Evolutionary conservation across 129 eudicot genomes (phyloP), one percentile per base, ranked within the genome.

Genomic region (Chrysanthemum seticuspe): DNA sequence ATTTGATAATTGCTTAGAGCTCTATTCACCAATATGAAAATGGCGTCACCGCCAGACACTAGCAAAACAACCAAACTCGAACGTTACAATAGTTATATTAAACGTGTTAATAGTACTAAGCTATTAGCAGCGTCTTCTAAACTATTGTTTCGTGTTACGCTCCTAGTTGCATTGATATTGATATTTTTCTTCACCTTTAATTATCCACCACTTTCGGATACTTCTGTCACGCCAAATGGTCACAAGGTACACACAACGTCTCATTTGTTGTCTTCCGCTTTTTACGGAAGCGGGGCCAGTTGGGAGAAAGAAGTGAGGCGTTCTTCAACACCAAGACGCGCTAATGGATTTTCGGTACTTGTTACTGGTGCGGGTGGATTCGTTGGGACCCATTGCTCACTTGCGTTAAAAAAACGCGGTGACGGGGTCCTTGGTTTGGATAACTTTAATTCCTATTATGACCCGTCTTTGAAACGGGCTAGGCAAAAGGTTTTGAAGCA

Each of bases 341-440:
- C 76, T 10, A 74, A 78, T 4, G 96, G 96, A 0, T 81, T 89
- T 58, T 86, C 96, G 0, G 79, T 89, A 14, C 84, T 89, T 0
- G 96, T 89, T n/a, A 89, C 96, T 4, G 96, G 96, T 2, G 92
- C 96, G 14, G 96, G 86, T 4, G 96, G 96, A 0, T 89, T 89
- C 13, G 96, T 89, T 1, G 96, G 96, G 0, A 58, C 87, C 0
- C 96, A 89, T 67, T 77, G 87, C 60, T 84, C 96, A 1, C 77
- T 89, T 0, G 92, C 96, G 7, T 61, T 89, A 3, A 86, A 82
- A 49, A 86, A 89, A 55, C 84, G 96, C 6, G 96, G 96, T 2
- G 96, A 89, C 21, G 96, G 96, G 0, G 96, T 89, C 6, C 14
- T 89, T 27, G 96, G 96, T 0, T 74, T 89, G 4, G 96, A 89